These are phyloP conservation scores for Pichia sp. DNA, from an alignment of 1,139 yeast genomes.

Conservation along the genomic window DNA sequence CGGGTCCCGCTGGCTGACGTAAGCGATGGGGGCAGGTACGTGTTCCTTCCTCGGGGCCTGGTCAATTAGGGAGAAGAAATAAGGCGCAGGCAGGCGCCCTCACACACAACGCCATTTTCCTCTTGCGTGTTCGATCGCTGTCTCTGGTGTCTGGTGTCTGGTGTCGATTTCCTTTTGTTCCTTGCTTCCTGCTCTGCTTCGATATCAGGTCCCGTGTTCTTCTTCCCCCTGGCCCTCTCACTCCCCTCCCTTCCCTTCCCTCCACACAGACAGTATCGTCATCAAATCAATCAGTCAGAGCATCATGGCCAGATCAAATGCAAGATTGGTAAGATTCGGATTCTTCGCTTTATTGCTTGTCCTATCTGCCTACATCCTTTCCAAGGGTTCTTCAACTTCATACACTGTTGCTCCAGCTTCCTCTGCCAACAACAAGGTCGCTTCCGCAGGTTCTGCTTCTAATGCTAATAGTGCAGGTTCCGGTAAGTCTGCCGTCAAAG, in stretches of 20 bases:
- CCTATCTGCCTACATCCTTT: constrained; percentile 57
- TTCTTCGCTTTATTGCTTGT: constrained; percentile 57
- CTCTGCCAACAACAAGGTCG: constrained; percentile 6
- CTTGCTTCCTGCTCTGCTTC: too few species aligned
- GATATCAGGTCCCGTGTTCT: too few species aligned
- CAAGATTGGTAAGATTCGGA: constrained; percentile 60
- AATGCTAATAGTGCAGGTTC: constrained; percentile 1
- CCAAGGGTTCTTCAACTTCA: constrained; percentile 54
- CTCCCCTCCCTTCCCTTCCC: background rate
- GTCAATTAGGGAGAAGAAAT: too few species aligned
- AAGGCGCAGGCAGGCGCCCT: too few species aligned
- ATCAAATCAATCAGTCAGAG: background rate
- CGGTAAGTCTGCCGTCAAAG: constrained; percentile 1
- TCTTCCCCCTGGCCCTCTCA: too few species aligned
- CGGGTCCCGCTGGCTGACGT: too few species aligned
- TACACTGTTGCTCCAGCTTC: constrained; percentile 22
- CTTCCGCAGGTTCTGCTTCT: background rate
- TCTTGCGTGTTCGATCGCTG: too few species aligned
- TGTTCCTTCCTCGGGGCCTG: too few species aligned
- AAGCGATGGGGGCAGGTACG: too few species aligned
- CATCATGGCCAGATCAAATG: constrained; percentile 54
- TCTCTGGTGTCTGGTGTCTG: too few species aligned
- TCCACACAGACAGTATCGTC: background rate
- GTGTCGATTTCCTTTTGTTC: too few species aligned
- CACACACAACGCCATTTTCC: too few species aligned